These are phyloP conservation scores for Hyaloraphidium curvatum DNA, from an alignment of 192 early-diverging fungal species.

Conservation along the genomic window DNA sequence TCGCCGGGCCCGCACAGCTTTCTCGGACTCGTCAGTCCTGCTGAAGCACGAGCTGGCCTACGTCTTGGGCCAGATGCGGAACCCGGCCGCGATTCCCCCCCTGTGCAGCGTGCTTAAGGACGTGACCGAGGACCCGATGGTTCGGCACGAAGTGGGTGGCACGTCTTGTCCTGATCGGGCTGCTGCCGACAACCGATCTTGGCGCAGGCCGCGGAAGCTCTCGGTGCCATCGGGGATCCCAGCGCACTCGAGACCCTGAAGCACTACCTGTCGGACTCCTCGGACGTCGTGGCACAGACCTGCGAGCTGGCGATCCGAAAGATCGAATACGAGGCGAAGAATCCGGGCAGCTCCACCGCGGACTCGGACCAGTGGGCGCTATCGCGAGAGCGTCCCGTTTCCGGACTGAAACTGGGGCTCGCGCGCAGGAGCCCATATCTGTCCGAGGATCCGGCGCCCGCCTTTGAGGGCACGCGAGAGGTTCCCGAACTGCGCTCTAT, in stretches of 20 bases:
- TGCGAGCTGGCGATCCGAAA: slow-evolving; percentile 74
- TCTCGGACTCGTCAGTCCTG: slow-evolving; percentile 64
- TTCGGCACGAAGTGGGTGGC: slow-evolving; percentile 62
- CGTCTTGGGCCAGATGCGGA: slow-evolving; percentile 87
- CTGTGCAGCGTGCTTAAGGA: slow-evolving; percentile 48
- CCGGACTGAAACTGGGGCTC: no score
- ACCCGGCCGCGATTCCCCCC: slow-evolving; percentile 47
- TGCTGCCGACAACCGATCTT: background rate
- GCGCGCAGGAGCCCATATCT: slow-evolving; percentile 36
- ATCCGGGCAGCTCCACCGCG: slow-evolving; percentile 15
- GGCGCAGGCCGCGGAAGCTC: slow-evolving; percentile 71
- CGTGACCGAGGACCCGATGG: slow-evolving; percentile 68
- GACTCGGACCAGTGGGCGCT: no score
- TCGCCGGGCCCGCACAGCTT: slow-evolving; percentile 17
- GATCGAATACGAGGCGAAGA: slow-evolving; percentile 57
- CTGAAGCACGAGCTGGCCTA: slow-evolving; percentile 94
- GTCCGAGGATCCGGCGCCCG: slow-evolving; percentile 85
- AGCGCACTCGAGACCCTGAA: slow-evolving; percentile 48
- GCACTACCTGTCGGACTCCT: slow-evolving; percentile 49
- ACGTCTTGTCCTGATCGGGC: background rate
- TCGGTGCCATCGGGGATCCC: slow-evolving; percentile 73
- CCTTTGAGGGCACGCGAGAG: slow-evolving; percentile 28
- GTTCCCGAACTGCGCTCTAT: slow-evolving; percentile 41
- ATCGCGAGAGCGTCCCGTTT: no score
- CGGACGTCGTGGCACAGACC: slow-evolving; percentile 61